These are phyloP conservation scores for Saccharum officinarum DNA, from an alignment of 176 grass and related monocot species.

Conservation along the genomic window DNA sequence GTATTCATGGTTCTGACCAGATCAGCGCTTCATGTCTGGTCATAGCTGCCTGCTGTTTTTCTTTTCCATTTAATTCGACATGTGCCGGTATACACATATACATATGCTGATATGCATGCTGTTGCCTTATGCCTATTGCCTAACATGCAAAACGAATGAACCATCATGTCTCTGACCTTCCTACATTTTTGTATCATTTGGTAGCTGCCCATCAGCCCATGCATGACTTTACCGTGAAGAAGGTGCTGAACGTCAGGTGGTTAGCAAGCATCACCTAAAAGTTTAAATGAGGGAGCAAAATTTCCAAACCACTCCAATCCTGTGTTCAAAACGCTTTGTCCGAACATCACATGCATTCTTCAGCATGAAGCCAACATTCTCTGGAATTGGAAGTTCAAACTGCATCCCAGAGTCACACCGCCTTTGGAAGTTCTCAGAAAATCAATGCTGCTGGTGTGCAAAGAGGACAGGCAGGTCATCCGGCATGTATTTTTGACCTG, in stretches of 20 bases:
- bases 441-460: constrained; percentile 1
- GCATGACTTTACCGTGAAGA: neutral
- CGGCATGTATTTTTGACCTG: neutral
- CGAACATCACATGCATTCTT: neutral
- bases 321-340: neutral
- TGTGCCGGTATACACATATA: neutral
- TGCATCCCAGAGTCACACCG: neutral
- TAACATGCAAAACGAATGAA: neutral
- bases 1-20: neutral
- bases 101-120: too few relatives aligned
- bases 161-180: neutral
- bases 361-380: neutral
- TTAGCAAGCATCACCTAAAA: neutral
- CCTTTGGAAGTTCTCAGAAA: neutral
- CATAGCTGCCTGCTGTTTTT: neutral
- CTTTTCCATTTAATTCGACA: neutral
- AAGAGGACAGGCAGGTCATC: neutral
- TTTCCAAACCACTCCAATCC: neutral
- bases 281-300: neutral
- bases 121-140: neutral
- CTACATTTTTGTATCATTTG: neutral
- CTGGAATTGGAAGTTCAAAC: neutral
- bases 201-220: neutral
- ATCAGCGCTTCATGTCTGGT: neutral
- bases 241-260: neutral